phyloP scores from a whole-genome alignment of 164 flowering plant species.

The Pachysandra terminalis region DNA sequence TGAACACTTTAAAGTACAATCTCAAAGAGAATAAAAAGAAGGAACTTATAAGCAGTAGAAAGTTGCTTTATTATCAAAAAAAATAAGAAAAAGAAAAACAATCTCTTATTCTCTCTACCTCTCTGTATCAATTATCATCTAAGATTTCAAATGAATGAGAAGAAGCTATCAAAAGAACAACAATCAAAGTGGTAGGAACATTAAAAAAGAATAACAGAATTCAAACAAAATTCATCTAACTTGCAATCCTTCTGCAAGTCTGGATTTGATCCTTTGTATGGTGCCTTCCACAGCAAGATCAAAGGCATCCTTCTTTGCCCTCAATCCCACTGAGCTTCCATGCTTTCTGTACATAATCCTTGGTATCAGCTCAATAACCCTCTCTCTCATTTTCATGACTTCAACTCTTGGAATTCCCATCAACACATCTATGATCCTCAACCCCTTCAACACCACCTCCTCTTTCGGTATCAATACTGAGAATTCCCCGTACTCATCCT shows the following conservation, averaged over 20 bases:
- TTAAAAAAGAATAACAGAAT: neutral
- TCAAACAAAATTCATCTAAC: too few species aligned
- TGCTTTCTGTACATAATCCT: constrained; percentile 60
- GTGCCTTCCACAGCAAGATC: constrained; percentile 59
- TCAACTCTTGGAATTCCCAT: constrained; percentile 36
- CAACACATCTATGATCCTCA: constrained; percentile 56
- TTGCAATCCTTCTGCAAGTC: constrained; percentile 18
- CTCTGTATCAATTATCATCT: too few species aligned
- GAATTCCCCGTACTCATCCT: constrained; percentile 31
- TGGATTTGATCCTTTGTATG: constrained; percentile 39
- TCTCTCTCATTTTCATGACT: constrained; percentile 61
- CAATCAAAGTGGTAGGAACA: too few species aligned
- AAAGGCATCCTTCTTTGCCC: too few species aligned
- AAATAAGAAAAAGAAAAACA: too few species aligned
- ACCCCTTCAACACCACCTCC: constrained; percentile 61
- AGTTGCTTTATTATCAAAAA: too few species aligned
- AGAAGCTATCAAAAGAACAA: too few species aligned
- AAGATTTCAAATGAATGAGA: too few species aligned
- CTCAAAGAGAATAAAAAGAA: neutral
- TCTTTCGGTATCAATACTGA: constrained; percentile 64
- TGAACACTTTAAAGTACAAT: neutral
- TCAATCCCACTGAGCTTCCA: constrained; percentile 52
- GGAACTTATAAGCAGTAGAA: neutral
- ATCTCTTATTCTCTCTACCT: constrained; percentile 4
- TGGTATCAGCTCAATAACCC: constrained; percentile 51